A percentile compares a stretch with the other conserved stretches of the same genome.
phyloP scores from a whole-genome alignment of 192 early-diverging fungal species.

The Backusella parvicylindrica region DNA sequence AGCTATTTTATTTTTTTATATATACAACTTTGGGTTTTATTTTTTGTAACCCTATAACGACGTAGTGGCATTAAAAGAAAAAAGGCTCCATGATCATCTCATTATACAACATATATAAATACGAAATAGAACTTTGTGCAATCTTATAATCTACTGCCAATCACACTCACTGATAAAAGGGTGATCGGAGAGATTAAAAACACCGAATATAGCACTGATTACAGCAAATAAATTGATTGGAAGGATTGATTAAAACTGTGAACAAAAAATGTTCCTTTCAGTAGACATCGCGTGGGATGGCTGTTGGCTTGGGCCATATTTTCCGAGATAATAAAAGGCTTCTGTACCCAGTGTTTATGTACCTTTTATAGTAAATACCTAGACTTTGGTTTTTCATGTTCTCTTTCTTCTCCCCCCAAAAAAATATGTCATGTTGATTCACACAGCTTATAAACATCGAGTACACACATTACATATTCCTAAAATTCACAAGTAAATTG shows the following conservation, averaged over 20 bases:
- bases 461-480: background rate
- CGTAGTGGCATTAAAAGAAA: background rate
- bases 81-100: background rate
- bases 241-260: background rate
- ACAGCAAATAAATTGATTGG: background rate
- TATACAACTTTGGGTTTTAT: background rate
- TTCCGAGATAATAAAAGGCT: background rate
- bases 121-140: background rate
- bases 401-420: background rate
- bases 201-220: background rate
- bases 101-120: background rate
- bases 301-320: background rate
- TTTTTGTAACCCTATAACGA: background rate
- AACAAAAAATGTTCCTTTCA: background rate
- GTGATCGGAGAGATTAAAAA: conserved; percentile 4
- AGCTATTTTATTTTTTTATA: conserved; percentile 4
- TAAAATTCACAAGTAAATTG: background rate
- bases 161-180: background rate
- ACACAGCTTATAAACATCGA: background rate
- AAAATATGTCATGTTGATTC: background rate
- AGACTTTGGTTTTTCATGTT: background rate
- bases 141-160: background rate
- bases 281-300: conserved; percentile 2
- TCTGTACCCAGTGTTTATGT: background rate
- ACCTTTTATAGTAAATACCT: background rate